These are phyloP conservation scores for Exophiala sideris DNA, from an alignment of 2,329 filamentous ascomycete genomes.

Conservation along the genomic window DNA sequence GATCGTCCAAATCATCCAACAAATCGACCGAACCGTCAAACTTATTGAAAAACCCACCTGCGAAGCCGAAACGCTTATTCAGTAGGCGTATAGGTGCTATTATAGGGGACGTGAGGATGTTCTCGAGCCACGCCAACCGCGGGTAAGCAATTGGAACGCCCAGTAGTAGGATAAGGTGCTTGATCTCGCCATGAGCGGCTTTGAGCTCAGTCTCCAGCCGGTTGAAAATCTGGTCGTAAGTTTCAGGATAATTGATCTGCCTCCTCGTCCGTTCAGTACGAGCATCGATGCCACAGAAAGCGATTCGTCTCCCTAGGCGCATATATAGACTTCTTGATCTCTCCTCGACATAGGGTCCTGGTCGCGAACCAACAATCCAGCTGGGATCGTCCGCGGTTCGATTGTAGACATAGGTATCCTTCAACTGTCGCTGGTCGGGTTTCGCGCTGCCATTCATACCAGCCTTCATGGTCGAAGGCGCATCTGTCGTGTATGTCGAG, in stretches of 20 bases:
- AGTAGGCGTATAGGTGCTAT: constrained; percentile 86
- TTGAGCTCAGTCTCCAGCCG: constrained; percentile 53
- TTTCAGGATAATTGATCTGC: constrained; percentile 79
- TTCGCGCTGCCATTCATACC: constrained; percentile 50
- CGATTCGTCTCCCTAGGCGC: constrained; percentile 62
- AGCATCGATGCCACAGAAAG: constrained; percentile 59
- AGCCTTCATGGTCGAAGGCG: constrained; percentile 51
- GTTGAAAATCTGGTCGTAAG: constrained; percentile 60
- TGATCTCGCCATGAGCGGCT: constrained; percentile 53
- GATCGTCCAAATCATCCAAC: constrained; percentile 63
- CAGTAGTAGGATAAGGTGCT: constrained; percentile 60
- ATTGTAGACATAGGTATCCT: constrained; percentile 68
- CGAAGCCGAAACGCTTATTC: constrained; percentile 84
- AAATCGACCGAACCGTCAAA: constrained; percentile 76
- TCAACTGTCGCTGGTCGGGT: constrained; percentile 66
- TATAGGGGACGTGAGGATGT: constrained; percentile 79
- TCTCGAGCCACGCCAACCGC: constrained; percentile 93
- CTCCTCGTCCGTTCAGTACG: constrained; percentile 78
- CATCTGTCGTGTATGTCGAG: constrained; percentile 80
- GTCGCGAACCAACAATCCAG: constrained; percentile 73
- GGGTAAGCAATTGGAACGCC: constrained; percentile 69
- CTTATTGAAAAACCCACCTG: constrained; percentile 83
- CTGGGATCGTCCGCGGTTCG: constrained; percentile 60
- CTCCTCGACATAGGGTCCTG: constrained; percentile 66
- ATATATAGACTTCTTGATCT: constrained; percentile 60